phyloP scores from a whole-genome alignment of 106 monocot genomes.

The Phalaenopsis aphrodite region DNA sequence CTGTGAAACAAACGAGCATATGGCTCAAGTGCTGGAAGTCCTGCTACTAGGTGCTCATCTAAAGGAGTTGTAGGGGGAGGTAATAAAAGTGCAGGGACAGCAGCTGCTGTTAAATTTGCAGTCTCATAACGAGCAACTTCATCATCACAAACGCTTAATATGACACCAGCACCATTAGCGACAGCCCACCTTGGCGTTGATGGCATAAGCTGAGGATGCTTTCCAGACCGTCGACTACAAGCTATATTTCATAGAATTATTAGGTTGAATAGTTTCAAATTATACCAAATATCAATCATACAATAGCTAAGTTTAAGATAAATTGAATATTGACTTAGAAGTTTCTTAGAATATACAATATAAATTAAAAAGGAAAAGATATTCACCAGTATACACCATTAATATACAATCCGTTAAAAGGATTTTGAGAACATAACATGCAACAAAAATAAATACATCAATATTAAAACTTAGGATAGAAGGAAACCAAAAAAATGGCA shows the following conservation, averaged over 20 bases:
- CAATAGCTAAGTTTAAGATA: background rate
- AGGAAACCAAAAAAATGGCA: background rate
- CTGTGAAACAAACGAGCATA: conserved; percentile 95
- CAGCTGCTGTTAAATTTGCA: conserved; percentile 92
- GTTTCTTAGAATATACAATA: background rate
- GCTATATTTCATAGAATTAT: conserved; percentile 21
- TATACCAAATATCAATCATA: background rate
- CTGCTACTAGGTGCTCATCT: conserved; percentile 95
- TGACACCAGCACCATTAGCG: conserved; percentile 98
- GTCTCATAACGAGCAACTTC: conserved; percentile 96
- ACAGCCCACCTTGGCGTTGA: conserved; percentile 99
- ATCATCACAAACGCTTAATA: conserved; percentile 97
- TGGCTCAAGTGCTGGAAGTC: conserved; percentile 89
- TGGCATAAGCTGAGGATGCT: conserved; percentile 95
- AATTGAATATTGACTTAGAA: background rate
- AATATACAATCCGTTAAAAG: background rate
- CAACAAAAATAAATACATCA: background rate
- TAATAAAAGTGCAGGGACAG: conserved; percentile 92
- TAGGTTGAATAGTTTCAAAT: background rate
- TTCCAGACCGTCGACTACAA: conserved; percentile 78
- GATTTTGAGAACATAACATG: background rate
- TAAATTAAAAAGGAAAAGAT: background rate
- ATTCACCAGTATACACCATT: background rate
- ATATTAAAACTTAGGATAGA: background rate
- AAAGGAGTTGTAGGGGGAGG: conserved; percentile 92